phyloP scores from a whole-genome alignment of 2,329 filamentous ascomycete genomes.

The Arthroderma sp. region DNA sequence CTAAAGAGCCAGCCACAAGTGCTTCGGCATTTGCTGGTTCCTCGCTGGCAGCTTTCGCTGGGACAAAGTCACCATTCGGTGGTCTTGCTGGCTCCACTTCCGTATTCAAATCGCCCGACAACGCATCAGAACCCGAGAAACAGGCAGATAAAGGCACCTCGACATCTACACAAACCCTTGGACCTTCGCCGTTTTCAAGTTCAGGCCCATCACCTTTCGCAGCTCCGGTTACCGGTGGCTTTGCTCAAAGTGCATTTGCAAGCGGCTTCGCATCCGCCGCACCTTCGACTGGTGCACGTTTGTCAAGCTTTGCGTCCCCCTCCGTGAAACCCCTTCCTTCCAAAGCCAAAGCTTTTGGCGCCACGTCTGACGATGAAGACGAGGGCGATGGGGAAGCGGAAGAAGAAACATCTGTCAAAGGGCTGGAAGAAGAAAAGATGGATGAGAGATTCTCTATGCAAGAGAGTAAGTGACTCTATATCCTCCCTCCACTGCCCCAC shows the following conservation, averaged over 20 bases:
- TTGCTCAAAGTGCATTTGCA: slow-evolving; percentile 25
- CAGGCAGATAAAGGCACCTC: not conserved
- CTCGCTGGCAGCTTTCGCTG: slow-evolving; percentile 53
- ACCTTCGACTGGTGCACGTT: slow-evolving; percentile 29
- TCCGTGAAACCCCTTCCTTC: slow-evolving; percentile 28
- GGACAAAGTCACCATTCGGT: slow-evolving; percentile 53
- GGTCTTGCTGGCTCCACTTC: slow-evolving; percentile 36
- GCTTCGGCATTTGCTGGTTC: slow-evolving; percentile 54
- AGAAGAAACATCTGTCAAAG: slow-evolving; percentile 33
- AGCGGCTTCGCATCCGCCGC: slow-evolving; percentile 38
- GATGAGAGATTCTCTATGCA: slow-evolving; percentile 41
- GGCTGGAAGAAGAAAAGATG: slow-evolving; percentile 37
- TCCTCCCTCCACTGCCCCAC: not conserved
- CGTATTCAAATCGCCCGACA: slow-evolving; percentile 17
- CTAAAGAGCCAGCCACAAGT: slow-evolving; percentile 34
- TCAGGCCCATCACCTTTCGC: slow-evolving; percentile 26
- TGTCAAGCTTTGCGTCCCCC: slow-evolving; percentile 59
- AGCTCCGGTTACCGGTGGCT: slow-evolving; percentile 19
- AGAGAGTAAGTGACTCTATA: slow-evolving; percentile 44
- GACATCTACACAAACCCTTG: slow-evolving; percentile 5
- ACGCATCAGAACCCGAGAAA: slow-evolving; percentile 4
- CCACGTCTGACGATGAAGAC: slow-evolving; percentile 42
- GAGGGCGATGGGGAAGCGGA: slow-evolving; percentile 37
- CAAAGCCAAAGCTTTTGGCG: slow-evolving; percentile 56
- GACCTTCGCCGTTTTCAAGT: slow-evolving; percentile 17